Percentiles rank a stretch among this genome's conserved stretches.
Conservation (phyloP, 345 rosid species). For the Gossypium arboreum region DNA sequence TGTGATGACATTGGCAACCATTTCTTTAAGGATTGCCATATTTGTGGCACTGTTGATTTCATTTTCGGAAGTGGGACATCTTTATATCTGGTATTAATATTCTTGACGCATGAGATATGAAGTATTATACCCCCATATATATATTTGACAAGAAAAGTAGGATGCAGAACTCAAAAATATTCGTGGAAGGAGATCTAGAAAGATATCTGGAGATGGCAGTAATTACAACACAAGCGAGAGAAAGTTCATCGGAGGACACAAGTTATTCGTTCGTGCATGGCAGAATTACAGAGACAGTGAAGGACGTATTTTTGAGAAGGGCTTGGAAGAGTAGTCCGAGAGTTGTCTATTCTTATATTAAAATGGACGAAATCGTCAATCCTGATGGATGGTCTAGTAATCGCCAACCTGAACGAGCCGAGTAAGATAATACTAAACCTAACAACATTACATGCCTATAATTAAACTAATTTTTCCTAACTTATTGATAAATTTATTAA, state of each 20-base stretch:
- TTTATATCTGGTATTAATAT: slow-evolving; percentile 30
- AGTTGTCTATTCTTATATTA: slow-evolving; percentile 49
- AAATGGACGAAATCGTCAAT: slow-evolving; percentile 31
- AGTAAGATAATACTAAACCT: slow-evolving; percentile 15
- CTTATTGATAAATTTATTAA: too few species aligned
- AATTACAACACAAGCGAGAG: slow-evolving; percentile 54
- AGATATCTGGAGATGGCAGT: slow-evolving; percentile 30
- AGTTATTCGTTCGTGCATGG: too few species aligned
- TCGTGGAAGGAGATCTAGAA: slow-evolving; percentile 16
- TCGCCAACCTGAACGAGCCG: slow-evolving; percentile 22
- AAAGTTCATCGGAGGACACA: too few species aligned
- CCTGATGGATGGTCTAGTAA: slow-evolving; percentile 50
- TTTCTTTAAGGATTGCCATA: slow-evolving; percentile 63
- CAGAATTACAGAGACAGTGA: too few species aligned
- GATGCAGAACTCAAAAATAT: background rate
- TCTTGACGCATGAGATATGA: background rate
- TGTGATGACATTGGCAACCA: slow-evolving; percentile 59
- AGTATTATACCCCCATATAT: background rate
- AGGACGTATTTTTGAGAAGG: background rate
- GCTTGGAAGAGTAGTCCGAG: too few species aligned
- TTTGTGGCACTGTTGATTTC: slow-evolving; percentile 78
- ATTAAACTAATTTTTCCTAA: too few species aligned
- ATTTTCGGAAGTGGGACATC: slow-evolving; percentile 65
- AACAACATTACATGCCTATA: too few species aligned
- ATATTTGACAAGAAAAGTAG: background rate